A percentile compares a stretch with the other conserved stretches of the same genome.
Conservation (phyloP, 164 flowering plant genomes). For the Vitis rotundifolia region DNA sequence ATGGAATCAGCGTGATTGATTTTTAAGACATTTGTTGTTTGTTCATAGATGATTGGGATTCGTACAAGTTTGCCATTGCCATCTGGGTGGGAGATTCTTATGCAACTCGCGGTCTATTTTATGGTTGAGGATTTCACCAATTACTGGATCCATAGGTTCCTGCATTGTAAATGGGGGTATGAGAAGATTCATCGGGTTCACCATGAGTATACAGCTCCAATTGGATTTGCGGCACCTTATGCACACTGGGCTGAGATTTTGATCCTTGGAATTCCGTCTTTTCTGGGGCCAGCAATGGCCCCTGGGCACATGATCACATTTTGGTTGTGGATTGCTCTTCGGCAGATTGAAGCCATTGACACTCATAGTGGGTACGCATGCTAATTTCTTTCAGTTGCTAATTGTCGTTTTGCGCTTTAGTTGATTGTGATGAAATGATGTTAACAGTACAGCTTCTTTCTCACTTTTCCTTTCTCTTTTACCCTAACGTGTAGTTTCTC, state of each 20-base stretch:
- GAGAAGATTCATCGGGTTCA: constrained; percentile 84
- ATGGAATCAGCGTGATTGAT: too few relatives aligned
- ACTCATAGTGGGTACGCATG: constrained; percentile 87
- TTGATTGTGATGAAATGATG: constrained; percentile 20
- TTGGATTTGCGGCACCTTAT: constrained; percentile 82
- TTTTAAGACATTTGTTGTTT: constrained; percentile 6
- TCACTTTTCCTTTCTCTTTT: neutral
- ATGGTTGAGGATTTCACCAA: constrained; percentile 75
- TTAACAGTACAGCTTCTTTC: constrained; percentile 12
- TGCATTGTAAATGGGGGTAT: constrained; percentile 83
- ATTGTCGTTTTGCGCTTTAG: constrained; percentile 13
- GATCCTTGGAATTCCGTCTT: constrained; percentile 80
- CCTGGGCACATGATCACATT: constrained; percentile 92
- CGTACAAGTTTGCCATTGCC: constrained; percentile 82
- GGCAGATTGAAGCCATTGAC: constrained; percentile 93
- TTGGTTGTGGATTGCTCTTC: constrained; percentile 80
- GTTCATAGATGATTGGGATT: constrained; percentile 64
- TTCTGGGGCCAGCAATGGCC: constrained; percentile 81
- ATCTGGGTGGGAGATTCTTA: constrained; percentile 62
- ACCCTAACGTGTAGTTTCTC: neutral
- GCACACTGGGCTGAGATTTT: constrained; percentile 93
- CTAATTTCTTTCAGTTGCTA: constrained; percentile 4
- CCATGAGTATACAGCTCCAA: constrained; percentile 87
- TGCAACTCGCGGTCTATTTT: constrained; percentile 73
- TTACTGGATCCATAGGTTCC: constrained; percentile 82